Conservation (phyloP, 306 rosid genomes). For the Dryas alaskensis region DNA sequence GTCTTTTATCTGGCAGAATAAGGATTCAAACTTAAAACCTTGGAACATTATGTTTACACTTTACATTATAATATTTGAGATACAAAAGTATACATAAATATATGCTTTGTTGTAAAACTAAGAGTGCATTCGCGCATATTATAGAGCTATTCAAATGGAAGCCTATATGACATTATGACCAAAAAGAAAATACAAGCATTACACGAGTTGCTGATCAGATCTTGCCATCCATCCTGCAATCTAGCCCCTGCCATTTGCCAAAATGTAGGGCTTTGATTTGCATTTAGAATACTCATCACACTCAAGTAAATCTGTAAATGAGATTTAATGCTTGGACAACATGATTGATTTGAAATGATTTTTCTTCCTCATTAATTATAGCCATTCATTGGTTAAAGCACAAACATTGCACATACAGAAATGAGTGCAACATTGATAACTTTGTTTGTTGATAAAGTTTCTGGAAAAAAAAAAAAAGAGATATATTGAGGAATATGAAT, state of each 20-base stretch:
- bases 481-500: neutral
- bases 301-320: neutral
- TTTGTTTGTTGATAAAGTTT: conserved; percentile 15
- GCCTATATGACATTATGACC: too few species aligned
- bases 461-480: neutral
- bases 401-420: neutral
- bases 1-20: too few species aligned
- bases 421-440: conserved; percentile 10
- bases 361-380: neutral
- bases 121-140: neutral
- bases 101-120: neutral
- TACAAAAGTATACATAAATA: neutral
- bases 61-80: too few species aligned
- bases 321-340: neutral
- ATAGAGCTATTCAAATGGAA: neutral
- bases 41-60: too few species aligned
- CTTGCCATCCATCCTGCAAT: conserved; percentile 2
- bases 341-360: conserved; percentile 19
- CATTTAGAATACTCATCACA: conserved; percentile 1
- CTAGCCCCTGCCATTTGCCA: neutral
- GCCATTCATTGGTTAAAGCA: conserved; percentile 22
- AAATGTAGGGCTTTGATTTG: neutral
- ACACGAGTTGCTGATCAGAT: conserved; percentile 3
- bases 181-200: neutral
- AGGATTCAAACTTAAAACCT: too few species aligned